Conservation (phyloP, 1,284 basidiomycete genomes). For the Inonotus hispidus region DNA sequence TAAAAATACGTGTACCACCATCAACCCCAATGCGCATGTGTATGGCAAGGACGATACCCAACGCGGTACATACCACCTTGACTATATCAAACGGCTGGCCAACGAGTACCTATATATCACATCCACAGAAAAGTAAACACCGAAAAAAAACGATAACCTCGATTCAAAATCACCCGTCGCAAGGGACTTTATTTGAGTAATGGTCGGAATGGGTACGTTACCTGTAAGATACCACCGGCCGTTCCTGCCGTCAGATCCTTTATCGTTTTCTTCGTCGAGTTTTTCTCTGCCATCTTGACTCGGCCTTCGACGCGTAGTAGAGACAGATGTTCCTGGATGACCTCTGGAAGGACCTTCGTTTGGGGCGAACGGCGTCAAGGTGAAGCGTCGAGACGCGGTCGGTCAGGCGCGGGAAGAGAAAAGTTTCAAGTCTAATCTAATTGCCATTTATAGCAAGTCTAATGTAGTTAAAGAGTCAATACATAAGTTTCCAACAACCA, state of each 20-base stretch:
- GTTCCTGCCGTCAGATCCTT: constrained; percentile 43
- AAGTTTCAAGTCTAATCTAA: not conserved
- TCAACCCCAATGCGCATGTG: not conserved
- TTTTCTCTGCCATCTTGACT: constrained; percentile 14
- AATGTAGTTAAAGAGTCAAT: not conserved
- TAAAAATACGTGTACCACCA: constrained; percentile 25
- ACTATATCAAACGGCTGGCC: constrained; percentile 97
- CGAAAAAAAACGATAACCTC: constrained; percentile 4
- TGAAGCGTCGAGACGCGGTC: not conserved
- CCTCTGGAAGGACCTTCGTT: too few relatives aligned
- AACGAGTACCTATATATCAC: constrained; percentile 67
- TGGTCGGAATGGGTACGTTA: constrained; percentile 20
- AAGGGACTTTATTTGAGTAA: not conserved
- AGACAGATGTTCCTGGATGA: too few relatives aligned
- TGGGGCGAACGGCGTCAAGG: too few relatives aligned
- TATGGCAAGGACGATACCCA: not conserved
- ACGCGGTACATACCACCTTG: constrained; percentile 69
- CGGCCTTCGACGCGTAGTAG: too few relatives aligned
- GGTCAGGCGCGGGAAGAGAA: not conserved
- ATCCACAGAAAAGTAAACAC: too few relatives aligned
- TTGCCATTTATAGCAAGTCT: not conserved
- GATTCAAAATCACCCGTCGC: constrained; percentile 16
- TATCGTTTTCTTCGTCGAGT: constrained; percentile 21
- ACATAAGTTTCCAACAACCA: not conserved
- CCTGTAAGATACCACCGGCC: constrained; percentile 47